phyloP scores from a whole-genome alignment of 768 basidiomycete genomes.

The Termitomyces eurrhizus region DNA sequence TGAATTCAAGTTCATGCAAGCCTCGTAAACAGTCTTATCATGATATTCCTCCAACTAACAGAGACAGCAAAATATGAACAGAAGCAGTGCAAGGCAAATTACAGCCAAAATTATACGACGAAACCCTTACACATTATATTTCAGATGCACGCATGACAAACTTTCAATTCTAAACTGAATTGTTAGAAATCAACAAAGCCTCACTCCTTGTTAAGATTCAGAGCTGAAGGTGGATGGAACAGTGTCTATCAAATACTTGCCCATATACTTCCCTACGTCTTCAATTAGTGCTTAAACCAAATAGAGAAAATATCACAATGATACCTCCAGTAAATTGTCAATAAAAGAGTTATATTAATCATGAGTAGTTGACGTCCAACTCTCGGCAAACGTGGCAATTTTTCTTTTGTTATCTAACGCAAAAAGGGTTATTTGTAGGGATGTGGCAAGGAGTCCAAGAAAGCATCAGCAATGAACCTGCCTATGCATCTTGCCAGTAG shows the following conservation, averaged over 20 bases:
- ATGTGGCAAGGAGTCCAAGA: conserved; percentile 22
- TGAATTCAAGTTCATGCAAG: no score
- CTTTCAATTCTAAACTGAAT: neutral
- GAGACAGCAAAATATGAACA: neutral
- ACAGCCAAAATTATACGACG: neutral
- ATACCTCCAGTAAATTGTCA: conserved; percentile 18
- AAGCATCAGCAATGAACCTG: conserved; percentile 34
- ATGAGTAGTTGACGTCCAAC: conserved; percentile 15
- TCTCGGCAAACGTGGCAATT: conserved; percentile 20
- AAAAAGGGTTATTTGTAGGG: conserved; percentile 29
- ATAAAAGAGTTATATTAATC: conserved; percentile 9
- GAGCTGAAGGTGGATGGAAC: neutral
- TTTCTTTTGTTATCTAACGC: conserved; percentile 32
- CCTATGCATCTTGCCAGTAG: conserved; percentile 29
- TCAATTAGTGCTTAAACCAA: conserved; percentile 12
- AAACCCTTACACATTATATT: neutral
- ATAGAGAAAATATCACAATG: conserved; percentile 17
- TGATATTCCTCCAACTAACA: neutral
- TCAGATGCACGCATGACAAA: neutral
- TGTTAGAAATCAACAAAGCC: neutral
- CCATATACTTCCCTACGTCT: conserved; percentile 11
- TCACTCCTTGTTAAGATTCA: neutral
- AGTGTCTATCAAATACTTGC: neutral
- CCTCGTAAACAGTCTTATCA: neutral
- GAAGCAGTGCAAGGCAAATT: neutral